Evolutionary conservation across 176 grass and related monocot species (phyloP), one percentile per base, ranked within the genome.

Genomic region (Cocos nucifera): DNA sequence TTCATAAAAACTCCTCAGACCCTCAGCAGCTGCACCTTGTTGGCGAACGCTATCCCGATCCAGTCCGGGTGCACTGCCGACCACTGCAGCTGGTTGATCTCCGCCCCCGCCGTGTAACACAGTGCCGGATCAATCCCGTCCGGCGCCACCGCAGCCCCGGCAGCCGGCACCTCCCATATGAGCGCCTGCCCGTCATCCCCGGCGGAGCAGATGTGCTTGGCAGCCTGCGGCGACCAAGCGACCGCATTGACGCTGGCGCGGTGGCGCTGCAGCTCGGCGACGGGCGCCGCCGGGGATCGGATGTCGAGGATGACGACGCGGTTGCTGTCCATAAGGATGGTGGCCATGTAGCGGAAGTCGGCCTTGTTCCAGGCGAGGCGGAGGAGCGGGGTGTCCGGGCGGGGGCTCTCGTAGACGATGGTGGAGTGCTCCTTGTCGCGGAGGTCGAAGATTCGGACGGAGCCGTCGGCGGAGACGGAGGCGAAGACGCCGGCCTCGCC

Each of bases 371-470:
- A 97, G 0, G 84, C 93, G 0, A 97, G 78, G 70, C 87, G 86
- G 70, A 97, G 83, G 3, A 97, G 93, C 2, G 87, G 84, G 56
- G 81, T 91, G 66, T 91, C 93, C 12, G 93, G 92, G 17, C 78
- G 86, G 6, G 92, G 93, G 81, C 87, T 97, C 84, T 97, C 93
- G 66, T 91, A 97, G 48, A 97, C 62, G 68, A 97, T 97, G 51
- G 81, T 97, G 61, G 93, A 97, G 75, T 91, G 93, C 70, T 97
- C 93, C 84, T 91, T 97, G 79, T 97, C 93, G 24, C 93, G 78
- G n/a, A 91, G 83, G 53, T 97, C 93, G 59, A 97, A 97, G 69
- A 97, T 72, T 58, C 93, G 93, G 57, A 97, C 87, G 55, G 93
- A 97, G 57, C 93, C 84, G 53, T 97, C 93, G 4, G 93, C 93